phyloP scores from a whole-genome alignment of 352 stramenopile species.

The Phytophthora pluvialis region DNA sequence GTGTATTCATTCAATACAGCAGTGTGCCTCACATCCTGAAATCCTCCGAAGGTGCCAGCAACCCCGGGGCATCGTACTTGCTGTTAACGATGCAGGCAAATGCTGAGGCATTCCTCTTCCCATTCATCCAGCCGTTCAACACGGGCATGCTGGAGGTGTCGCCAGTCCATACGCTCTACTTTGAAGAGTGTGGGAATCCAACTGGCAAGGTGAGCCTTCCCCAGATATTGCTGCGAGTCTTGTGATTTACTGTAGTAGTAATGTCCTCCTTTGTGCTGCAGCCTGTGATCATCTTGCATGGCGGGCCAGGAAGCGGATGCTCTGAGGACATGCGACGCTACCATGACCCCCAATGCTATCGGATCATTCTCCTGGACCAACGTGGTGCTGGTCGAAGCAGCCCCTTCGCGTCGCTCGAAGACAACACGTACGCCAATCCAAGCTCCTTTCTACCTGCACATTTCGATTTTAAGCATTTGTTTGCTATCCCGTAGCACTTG shows the following conservation, averaged over 20 bases:
- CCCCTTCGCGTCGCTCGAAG: too few species aligned
- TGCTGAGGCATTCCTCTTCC: slow-evolving; percentile 71
- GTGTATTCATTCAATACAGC: slow-evolving; percentile 6
- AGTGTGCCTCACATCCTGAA: not conserved
- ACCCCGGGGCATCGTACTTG: not conserved
- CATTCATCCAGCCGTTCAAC: slow-evolving; percentile 71
- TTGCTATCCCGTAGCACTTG: too few species aligned
- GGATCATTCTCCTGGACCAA: too few species aligned
- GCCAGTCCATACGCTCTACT: not conserved
- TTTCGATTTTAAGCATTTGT: too few species aligned
- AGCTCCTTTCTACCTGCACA: too few species aligned
- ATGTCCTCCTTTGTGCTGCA: not conserved
- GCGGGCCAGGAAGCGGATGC: not conserved
- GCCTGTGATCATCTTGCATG: not conserved
- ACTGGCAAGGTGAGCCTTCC: slow-evolving; percentile 33
- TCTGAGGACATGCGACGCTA: not conserved
- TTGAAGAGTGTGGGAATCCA: not conserved
- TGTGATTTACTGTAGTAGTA: too few species aligned
- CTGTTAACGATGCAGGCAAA: slow-evolving; percentile 8
- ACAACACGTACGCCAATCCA: too few species aligned
- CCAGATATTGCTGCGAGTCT: too few species aligned
- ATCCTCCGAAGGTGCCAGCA: too few species aligned
- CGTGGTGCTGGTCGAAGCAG: too few species aligned
- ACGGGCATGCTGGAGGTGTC: slow-evolving; percentile 55
- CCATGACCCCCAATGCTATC: too few species aligned